Percentiles rank a stretch among this genome's conserved stretches.
These are phyloP conservation scores for Larix sibirica DNA, from an alignment of 83 land plant species.

Conservation along the genomic window DNA sequence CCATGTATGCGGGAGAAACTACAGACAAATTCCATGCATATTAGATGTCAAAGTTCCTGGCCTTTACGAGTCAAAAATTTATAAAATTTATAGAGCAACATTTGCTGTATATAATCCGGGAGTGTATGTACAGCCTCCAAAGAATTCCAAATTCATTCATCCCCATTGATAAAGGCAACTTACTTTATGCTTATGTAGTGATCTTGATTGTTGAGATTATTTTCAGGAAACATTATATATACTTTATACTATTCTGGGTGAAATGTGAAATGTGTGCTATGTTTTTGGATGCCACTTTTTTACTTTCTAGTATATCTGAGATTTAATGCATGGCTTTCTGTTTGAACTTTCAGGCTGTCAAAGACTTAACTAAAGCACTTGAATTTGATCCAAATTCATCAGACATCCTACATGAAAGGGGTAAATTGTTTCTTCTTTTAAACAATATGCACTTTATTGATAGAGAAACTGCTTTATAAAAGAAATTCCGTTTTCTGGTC, in stretches of 20 bases:
- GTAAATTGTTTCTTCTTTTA: constrained; percentile 20
- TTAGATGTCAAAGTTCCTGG: too few species aligned
- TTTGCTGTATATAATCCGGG: too few species aligned
- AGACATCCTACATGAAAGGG: constrained; percentile 80
- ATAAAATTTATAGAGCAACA: too few species aligned
- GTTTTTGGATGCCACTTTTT: not conserved
- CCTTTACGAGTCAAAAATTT: too few species aligned
- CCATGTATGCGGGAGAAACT: too few species aligned
- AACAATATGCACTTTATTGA: not conserved
- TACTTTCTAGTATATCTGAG: not conserved
- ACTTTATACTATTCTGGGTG: not conserved
- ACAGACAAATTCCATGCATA: too few species aligned
- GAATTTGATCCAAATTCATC: constrained; percentile 66
- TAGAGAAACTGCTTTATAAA: not conserved
- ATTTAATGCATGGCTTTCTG: not conserved
- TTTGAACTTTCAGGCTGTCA: constrained; percentile 56
- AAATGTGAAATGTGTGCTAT: not conserved
- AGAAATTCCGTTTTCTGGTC: not conserved
- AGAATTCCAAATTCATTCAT: too few species aligned
- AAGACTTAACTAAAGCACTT: constrained; percentile 66
- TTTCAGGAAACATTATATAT: not conserved
- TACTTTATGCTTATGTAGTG: not conserved
- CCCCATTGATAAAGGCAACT: not conserved
- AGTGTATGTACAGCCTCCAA: too few species aligned
- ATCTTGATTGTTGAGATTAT: not conserved